These are phyloP conservation scores for Metschnikowia shivogae DNA, from an alignment of 805 yeast genomes.

Conservation along the genomic window DNA sequence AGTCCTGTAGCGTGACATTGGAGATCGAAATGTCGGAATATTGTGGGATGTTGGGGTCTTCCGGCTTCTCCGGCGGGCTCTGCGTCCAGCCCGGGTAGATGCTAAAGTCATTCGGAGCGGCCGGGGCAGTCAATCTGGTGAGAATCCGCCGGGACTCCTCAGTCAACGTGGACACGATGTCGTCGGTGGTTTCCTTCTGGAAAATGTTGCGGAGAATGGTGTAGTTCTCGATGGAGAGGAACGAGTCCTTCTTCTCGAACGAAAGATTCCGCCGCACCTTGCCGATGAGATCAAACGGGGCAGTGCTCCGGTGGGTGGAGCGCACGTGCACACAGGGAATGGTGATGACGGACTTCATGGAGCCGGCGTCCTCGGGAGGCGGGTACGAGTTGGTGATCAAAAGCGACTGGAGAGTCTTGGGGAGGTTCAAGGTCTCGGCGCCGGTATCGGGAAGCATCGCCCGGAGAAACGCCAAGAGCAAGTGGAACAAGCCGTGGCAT, in stretches of 20 bases:
- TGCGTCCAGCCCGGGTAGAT: slow-evolving; percentile 39
- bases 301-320: slow-evolving; percentile 46
- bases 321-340: slow-evolving; percentile 62
- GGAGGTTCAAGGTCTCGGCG: slow-evolving; percentile 53
- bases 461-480: slow-evolving; percentile 69
- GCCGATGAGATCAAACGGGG: slow-evolving; percentile 55
- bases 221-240: slow-evolving; percentile 73
- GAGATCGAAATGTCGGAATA: slow-evolving; percentile 41
- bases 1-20: slow-evolving; percentile 75
- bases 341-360: slow-evolving; percentile 37
- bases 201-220: slow-evolving; percentile 70
- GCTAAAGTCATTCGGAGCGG: slow-evolving; percentile 33
- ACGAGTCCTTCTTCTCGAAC: slow-evolving; percentile 66
- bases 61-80: not conserved
- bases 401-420: slow-evolving; percentile 61
- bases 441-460: slow-evolving; percentile 72
- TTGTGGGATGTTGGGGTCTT: slow-evolving; percentile 29
- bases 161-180: slow-evolving; percentile 61
- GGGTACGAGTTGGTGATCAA: slow-evolving; percentile 58
- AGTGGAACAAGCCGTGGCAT: slow-evolving; percentile 81
- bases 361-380: slow-evolving; percentile 45
- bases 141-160: slow-evolving; percentile 65
- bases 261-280: slow-evolving; percentile 48
- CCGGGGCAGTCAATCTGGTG: slow-evolving; percentile 33
- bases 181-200: slow-evolving; percentile 48